Evolutionary conservation across 257 asterid genomes (phyloP), one percentile per base, ranked within the genome.

Genomic region (Solanum bukasovii): DNA sequence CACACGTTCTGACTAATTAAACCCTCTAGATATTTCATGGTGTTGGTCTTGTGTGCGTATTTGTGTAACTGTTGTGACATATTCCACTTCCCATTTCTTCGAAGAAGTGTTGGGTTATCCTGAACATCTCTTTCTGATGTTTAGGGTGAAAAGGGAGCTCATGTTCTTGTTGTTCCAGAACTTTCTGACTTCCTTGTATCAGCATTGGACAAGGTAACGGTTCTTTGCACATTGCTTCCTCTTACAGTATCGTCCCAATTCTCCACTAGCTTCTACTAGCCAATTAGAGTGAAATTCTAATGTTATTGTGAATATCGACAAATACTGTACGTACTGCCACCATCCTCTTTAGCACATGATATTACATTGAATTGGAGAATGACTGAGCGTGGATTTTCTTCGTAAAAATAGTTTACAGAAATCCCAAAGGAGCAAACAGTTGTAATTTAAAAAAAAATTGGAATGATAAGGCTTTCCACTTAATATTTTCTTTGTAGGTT

Each of bases 81-180:
- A 46, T 82, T 49, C 85, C 85, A 29, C 85, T 27, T 49, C 70
- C 85, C 85, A 49, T 18, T 82, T 46, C 31, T 29, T 38, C 7
- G 12, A 49, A n/a, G n/a, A n/a, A 31, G 85, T 82, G 61, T 82
- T 82, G 40, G 44, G 70, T 29, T 82, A 40, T 82, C 20, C 63
- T 82, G 68, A 82, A 49, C 42, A 82, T 82, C 70, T 49, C 85
- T 81, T 72, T 85, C 8, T 52, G 72, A 18, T 71, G 40, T 92
- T 87, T 84, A 97, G 99, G 99, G 98, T 81, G 98, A 95, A 87
- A 96, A 92, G 84, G 99, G 99, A 61, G 99, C 98, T 87, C 98
- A 96, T 40, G 87, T 97, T 86, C 96, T 97, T 86, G 93, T 96
- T 90, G 98, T 94, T 92, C 98, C 99, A 4, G 99, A 97, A 89